A percentile compares a stretch with the other conserved stretches of the same genome.
Conservation (phyloP, 1,139 yeast genomes). For the Sugiyamaella sp. region DNA sequence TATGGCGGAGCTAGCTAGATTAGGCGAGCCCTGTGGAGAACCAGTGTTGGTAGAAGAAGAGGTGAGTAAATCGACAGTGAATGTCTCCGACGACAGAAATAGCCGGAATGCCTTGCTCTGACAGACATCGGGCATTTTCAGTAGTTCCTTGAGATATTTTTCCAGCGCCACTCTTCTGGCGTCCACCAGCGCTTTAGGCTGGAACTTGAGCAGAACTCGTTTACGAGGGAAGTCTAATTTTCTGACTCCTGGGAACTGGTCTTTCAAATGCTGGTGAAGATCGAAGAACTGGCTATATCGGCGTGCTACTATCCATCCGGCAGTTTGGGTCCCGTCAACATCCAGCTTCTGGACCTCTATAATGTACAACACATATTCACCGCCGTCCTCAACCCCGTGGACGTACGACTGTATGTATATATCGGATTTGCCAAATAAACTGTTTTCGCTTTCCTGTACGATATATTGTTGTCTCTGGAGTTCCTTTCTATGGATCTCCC, state of each 20-base stretch:
- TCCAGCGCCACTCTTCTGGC: conserved; percentile 64
- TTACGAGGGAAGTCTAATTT: conserved; percentile 64
- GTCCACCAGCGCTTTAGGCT: conserved; percentile 64
- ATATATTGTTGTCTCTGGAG: conserved; percentile 77
- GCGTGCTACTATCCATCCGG: conserved; percentile 90
- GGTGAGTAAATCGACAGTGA: conserved; percentile 39
- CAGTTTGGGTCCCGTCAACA: conserved; percentile 52
- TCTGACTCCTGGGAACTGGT: conserved; percentile 55
- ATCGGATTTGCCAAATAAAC: conserved; percentile 70
- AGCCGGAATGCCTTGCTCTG: conserved; percentile 70
- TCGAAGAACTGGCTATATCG: conserved; percentile 82
- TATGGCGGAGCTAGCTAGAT: conserved; percentile 5
- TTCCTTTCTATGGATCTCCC: conserved; percentile 73
- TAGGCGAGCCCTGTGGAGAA: conserved; percentile 1
- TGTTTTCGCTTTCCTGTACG: conserved; percentile 81
- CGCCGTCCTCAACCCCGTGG: conserved; percentile 52
- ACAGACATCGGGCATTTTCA: conserved; percentile 70
- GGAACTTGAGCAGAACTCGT: conserved; percentile 66
- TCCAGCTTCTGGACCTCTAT: conserved; percentile 70
- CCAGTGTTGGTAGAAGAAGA: conserved; percentile 5
- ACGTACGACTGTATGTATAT: conserved; percentile 70
- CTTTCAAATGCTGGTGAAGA: conserved; percentile 65
- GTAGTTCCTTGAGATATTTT: conserved; percentile 58
- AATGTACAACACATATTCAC: conserved; percentile 69
- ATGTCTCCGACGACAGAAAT: conserved; percentile 76